phyloP scores from a whole-genome alignment of 345 rosid genomes.

The Angophora floribunda region DNA sequence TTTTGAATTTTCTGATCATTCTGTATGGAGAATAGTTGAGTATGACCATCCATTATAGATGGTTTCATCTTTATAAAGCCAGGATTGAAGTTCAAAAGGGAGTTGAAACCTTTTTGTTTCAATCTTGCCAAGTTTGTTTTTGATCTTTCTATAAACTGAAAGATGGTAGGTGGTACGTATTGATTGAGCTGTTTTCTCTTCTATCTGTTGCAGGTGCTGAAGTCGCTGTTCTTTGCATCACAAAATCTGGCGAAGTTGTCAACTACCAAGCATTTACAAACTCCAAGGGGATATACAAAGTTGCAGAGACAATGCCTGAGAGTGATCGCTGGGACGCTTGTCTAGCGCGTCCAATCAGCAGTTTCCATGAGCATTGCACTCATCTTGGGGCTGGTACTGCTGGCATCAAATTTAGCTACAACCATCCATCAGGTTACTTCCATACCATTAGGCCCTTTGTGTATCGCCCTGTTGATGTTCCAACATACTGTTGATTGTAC shows the following conservation, averaged over 20 bases:
- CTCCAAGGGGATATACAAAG: slow-evolving; percentile 67
- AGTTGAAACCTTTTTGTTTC: neutral
- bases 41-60: neutral
- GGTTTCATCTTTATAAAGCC: neutral
- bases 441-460: slow-evolving; percentile 68
- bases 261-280: slow-evolving; percentile 94
- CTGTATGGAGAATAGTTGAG: neutral
- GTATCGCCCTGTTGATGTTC: slow-evolving; percentile 43
- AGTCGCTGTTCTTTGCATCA: slow-evolving; percentile 95
- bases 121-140: neutral
- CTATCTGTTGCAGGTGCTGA: slow-evolving; percentile 60
- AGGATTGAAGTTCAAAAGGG: neutral
- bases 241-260: slow-evolving; percentile 83
- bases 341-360: slow-evolving; percentile 77
- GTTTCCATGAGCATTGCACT: slow-evolving; percentile 77
- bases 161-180: neutral
- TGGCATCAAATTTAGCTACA: slow-evolving; percentile 76
- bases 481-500: slow-evolving; percentile 39
- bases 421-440: slow-evolving; percentile 68
- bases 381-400: slow-evolving; percentile 42
- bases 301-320: slow-evolving; percentile 96
- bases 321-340: slow-evolving; percentile 97
- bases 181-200: neutral
- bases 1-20: neutral
- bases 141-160: neutral